Percentiles rank a stretch among this genome's conserved stretches.
phyloP scores from a whole-genome alignment of 2,329 filamentous ascomycete species.

The Sporothrix pseudoabietina region DNA sequence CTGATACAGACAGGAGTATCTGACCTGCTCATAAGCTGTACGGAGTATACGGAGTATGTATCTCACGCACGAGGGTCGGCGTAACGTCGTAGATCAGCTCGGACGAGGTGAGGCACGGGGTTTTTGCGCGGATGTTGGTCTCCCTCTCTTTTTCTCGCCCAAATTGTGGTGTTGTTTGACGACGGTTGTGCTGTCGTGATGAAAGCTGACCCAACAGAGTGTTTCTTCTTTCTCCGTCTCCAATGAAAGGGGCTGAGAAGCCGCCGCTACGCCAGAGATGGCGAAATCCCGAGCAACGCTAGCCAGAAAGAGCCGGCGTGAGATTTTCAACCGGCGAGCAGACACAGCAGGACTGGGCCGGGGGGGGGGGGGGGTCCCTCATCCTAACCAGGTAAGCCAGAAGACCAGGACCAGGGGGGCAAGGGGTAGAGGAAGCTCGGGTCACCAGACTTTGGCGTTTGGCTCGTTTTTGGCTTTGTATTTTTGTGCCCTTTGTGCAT shows the following conservation, averaged over 20 bases:
- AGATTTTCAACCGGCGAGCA: conserved; percentile 26
- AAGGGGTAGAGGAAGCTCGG: background rate
- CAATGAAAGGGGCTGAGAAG: conserved; percentile 24
- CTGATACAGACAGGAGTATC: too few relatives aligned
- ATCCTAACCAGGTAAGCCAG: background rate
- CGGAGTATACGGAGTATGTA: too few relatives aligned
- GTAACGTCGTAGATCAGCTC: background rate
- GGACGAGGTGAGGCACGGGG: background rate
- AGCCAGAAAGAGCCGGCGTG: conserved; percentile 8
- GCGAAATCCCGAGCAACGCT: conserved; percentile 24
- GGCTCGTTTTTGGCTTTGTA: background rate
- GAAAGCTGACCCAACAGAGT: background rate
- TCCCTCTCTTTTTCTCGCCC: background rate
- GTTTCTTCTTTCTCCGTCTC: background rate
- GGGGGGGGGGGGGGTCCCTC: background rate
- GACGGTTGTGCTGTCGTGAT: background rate
- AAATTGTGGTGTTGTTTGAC: background rate
- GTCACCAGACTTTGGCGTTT: background rate
- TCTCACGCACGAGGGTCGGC: background rate
- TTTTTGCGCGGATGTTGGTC: background rate
- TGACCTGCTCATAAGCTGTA: too few relatives aligned
- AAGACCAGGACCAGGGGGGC: background rate
- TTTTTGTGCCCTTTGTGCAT: background rate
- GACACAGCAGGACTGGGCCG: conserved; percentile 18
- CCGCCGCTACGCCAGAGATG: conserved; percentile 27